A percentile compares a stretch with the other conserved stretches of the same genome.
These are phyloP conservation scores for Alternaria arborescens DNA, from an alignment of 2,329 filamentous ascomycete genomes.

Conservation along the genomic window DNA sequence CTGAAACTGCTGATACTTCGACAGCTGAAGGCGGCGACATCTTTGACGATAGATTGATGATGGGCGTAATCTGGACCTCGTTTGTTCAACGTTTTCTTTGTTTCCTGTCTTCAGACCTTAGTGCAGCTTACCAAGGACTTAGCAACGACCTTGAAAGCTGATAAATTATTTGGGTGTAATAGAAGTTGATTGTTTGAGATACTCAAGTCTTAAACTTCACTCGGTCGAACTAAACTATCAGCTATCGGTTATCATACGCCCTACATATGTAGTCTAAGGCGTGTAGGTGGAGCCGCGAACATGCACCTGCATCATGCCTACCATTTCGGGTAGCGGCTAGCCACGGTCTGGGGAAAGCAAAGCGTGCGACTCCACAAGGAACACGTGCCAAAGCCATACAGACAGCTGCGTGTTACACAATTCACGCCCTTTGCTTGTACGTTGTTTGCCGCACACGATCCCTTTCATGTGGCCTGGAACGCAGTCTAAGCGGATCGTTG, in stretches of 20 bases:
- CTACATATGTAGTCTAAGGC: conserved; percentile 32
- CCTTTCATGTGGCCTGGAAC: background rate
- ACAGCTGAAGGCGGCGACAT: conserved; percentile 50
- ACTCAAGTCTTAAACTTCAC: conserved; percentile 11
- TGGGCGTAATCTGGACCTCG: background rate
- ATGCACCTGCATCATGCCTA: conserved; percentile 30
- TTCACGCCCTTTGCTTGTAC: conserved; percentile 21
- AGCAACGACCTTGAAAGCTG: background rate
- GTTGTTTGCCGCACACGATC: background rate
- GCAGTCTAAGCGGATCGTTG: background rate
- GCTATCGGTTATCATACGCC: conserved; percentile 26
- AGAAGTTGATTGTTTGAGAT: background rate
- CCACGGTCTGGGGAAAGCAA: conserved; percentile 40
- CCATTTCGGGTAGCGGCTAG: conserved; percentile 42
- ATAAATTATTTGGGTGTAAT: background rate
- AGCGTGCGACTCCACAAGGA: conserved; percentile 28
- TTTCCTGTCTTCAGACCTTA: background rate
- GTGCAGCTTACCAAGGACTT: background rate
- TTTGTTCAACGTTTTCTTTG: background rate
- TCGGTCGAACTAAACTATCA: background rate
- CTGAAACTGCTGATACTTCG: conserved; percentile 56
- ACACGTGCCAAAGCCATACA: conserved; percentile 17
- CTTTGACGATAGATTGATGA: background rate
- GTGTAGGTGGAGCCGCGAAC: conserved; percentile 27
- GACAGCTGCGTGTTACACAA: conserved; percentile 2